Evolutionary conservation across 2,329 filamentous ascomycete species (phyloP), one percentile per base, ranked within the genome.

Genomic region (Hysterium pulicare): DNA sequence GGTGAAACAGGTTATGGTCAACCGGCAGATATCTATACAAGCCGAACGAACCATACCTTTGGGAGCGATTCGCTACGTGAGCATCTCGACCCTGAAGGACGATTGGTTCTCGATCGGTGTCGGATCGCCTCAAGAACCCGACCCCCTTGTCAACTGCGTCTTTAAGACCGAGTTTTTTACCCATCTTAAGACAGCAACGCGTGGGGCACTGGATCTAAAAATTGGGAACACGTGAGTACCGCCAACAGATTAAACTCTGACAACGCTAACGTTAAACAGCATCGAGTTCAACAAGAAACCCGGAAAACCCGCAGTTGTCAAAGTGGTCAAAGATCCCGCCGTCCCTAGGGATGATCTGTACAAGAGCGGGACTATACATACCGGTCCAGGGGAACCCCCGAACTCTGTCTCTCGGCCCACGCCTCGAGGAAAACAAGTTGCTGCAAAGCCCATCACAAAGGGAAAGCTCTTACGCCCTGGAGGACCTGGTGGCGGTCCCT

Each of bases 261-360:
- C 15, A 15, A 9, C 5, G 42, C 60, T 69, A 53, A 69, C 46
- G 35, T 11, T 17, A 44, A 16, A 41, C 50, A 77, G 71, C 4
- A 90, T 98, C 54, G 88, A 95, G 64, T 98, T 95, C 68, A 90
- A 91, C 62, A 98, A 97, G 78, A 98, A 98, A 70, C 93, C 93
- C 1, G 88, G 88, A 42, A 98, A 98, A 72, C 79, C 88, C 66
- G 86, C 91, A 41, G 71, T 82, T 5, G 86, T 98, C 61, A 97
- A 97, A 72, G 87, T 87, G 7, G 62, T 95, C 47, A 95, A 95
- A 70, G 93, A 98, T 62, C 83, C 90, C 0, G 79, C 83, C 40
- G 78, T 85, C 40, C 71, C 77, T 3, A 68, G 77, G 40, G 83
- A 83, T 36, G 93, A 98, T 67, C 79, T 83, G 49, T 98, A 98